Conservation (phyloP, 371 early-diverging fungal genomes). For the Mucor sp. region DNA sequence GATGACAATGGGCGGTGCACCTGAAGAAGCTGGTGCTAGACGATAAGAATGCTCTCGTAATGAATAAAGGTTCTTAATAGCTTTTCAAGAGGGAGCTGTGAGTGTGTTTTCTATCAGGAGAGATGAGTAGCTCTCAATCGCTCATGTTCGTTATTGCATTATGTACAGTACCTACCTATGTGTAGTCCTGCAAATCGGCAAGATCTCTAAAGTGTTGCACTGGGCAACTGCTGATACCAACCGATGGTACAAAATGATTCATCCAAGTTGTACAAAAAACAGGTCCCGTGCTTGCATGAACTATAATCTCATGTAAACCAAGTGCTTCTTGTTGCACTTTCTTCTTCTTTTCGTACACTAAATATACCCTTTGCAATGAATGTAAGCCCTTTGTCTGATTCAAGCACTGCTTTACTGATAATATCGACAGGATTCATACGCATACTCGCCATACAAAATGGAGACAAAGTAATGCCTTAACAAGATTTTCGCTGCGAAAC, state of each 20-base stretch:
- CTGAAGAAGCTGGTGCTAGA: slow-evolving; percentile 4
- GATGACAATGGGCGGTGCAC: slow-evolving; percentile 6
- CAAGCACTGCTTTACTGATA: neutral
- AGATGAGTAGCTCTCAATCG: neutral
- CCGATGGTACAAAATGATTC: neutral
- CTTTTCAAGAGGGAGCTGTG: neutral
- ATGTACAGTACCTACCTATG: too few relatives aligned
- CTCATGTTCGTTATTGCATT: neutral
- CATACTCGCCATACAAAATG: neutral
- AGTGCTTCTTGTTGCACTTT: neutral
- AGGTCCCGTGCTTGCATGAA: neutral
- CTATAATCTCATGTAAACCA: neutral
- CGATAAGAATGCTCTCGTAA: neutral
- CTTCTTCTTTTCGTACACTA: neutral
- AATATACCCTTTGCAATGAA: neutral
- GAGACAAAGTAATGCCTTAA: neutral
- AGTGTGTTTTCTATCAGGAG: neutral
- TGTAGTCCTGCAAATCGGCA: neutral
- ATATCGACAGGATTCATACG: neutral
- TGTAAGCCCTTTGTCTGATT: neutral
- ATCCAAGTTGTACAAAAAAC: neutral
- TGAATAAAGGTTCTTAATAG: neutral
- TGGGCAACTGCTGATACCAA: neutral
- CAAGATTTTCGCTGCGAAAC: neutral
- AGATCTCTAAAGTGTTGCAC: neutral